Evolutionary conservation across 2,329 filamentous ascomycete genomes (phyloP), one percentile per base, ranked within the genome.

Genomic region (Hypoxylon sp.): DNA sequence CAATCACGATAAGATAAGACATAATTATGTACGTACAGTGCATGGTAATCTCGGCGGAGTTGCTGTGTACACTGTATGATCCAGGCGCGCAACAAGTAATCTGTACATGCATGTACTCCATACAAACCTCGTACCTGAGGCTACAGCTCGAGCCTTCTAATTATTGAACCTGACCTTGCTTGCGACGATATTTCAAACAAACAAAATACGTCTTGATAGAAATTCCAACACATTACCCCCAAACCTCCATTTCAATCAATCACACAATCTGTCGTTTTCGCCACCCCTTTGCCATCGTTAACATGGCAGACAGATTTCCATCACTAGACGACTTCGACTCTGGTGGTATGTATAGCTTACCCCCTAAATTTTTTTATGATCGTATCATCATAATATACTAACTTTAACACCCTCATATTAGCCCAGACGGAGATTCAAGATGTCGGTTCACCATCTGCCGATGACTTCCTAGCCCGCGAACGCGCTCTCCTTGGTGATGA

Each of bases 391-490:
- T 51, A 31, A 31, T 35, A 57, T 74, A 59, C 60, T 66, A 47
- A 64, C 26, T 53, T 67, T 44, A 59, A 55, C 31, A 6, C 24
- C 24, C 50, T 46, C 26, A 53, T 55, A 52, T 24, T 81, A 92
- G 92, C 90, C 78, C 90, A 93, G 83, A 91, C 91, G 62, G 88
- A 89, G 73, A 85, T 86, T 78, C 87, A 85, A 81, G 85, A 84
- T 62, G 81, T 88, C 70, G 86, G 84, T 69, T 83, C 86, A 9
- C 84, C 88, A 31, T 90, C 91, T 33, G 85, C 88, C 70, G 90
- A 93, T 77, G 94, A 97, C 81, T 98, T 99, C 80, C 89, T 98
- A 53, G 90, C 93, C 70, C 93, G 95, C 74, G 96, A 99, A 84
- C 93, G 94, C 78, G 96, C 94, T 68, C 82, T 91, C 17, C 89